Base-by-base conservation (phyloP, 352 stramenopile genomes). In the Globisporangium echinulatum region DNA sequence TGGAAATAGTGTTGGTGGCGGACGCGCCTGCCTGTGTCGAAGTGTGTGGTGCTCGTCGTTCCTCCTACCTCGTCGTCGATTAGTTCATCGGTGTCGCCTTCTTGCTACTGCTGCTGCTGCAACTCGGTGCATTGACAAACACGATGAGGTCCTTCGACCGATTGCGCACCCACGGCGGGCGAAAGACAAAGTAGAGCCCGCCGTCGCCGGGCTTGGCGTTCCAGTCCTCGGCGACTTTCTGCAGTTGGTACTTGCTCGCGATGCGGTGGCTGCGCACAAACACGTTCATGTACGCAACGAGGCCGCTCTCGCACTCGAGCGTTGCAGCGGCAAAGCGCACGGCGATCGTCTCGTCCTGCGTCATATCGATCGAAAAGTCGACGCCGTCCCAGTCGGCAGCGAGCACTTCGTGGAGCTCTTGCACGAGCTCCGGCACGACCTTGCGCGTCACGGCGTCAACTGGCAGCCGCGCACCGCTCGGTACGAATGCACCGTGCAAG, bases 261-360 rank as follows among this genome's bases (percentile, higher is more conserved):
- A 91, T 64, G 58, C 77, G 71, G 48, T 90, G 82, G 54, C 69
- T 85, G 52, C 82, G 80, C 51, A 75, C 70, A 7, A 93, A 79
- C 6, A 92, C 82, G 58, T 92, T 91, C 82, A 93, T 93, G 66
- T 92, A 93, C 25, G 84, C 79, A 37, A 87, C 72, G 33, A 93
- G 67, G 3, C 75, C 79, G 38, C 63, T 73, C 52, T 90, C 82
- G 51, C 71, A 75, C 56, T 87, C 75, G 39, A 84, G 55, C 11
- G 72, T 74, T 43, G 56, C 70, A 9, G 66, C 54, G 37, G 78
- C 69, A 47, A 88, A 87, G 52, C 79, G 67, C 56, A 90, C 79
- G 43, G 77, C 74, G 42, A 93, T 60, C 53, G 77, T 82, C 36
- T 87, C 82, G 58, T 88, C 80, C 13, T 75, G 74, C 19, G 82